phyloP scores from a whole-genome alignment of 495 filamentous ascomycete genomes.

The Schizothecium vesticola region DNA sequence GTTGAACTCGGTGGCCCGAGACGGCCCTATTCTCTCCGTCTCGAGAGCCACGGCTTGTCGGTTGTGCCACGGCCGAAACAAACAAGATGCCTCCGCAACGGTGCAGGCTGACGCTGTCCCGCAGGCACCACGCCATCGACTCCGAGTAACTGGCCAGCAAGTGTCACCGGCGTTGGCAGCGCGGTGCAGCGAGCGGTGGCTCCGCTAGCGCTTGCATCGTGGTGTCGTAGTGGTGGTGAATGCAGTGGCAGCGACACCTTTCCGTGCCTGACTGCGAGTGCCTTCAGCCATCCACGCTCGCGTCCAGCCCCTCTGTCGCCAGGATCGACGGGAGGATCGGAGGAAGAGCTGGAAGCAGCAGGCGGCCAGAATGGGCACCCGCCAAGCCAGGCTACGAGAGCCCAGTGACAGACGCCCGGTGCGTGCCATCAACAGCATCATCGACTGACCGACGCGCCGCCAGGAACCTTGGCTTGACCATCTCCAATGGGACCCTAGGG shows the following conservation, averaged over 20 bases:
- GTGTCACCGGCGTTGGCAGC: too few relatives aligned
- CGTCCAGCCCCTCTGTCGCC: not conserved
- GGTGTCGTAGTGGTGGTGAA: not conserved
- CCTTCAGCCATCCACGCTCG: not conserved
- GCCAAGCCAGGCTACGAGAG: not conserved
- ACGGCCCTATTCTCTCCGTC: not conserved
- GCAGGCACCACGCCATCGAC: not conserved
- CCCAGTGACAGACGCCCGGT: not conserved
- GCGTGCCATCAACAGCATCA: slow-evolving; percentile 3
- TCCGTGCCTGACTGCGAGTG: too few relatives aligned
- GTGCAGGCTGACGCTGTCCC: not conserved
- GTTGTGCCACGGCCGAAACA: not conserved
- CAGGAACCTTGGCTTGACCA: not conserved
- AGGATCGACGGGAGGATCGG: not conserved
- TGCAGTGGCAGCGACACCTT: too few relatives aligned
- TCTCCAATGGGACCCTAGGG: not conserved
- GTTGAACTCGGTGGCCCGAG: too few relatives aligned
- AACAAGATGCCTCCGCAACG: not conserved
- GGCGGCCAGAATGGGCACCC: not conserved
- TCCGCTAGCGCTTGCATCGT: not conserved
- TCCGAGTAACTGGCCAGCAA: too few relatives aligned
- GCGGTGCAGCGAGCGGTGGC: too few relatives aligned
- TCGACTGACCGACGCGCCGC: not conserved
- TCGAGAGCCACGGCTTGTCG: not conserved
- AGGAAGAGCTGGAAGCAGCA: not conserved